phyloP scores from a whole-genome alignment of 2,329 filamentous ascomycete species.

The Sordariomycetes sp. region DNA sequence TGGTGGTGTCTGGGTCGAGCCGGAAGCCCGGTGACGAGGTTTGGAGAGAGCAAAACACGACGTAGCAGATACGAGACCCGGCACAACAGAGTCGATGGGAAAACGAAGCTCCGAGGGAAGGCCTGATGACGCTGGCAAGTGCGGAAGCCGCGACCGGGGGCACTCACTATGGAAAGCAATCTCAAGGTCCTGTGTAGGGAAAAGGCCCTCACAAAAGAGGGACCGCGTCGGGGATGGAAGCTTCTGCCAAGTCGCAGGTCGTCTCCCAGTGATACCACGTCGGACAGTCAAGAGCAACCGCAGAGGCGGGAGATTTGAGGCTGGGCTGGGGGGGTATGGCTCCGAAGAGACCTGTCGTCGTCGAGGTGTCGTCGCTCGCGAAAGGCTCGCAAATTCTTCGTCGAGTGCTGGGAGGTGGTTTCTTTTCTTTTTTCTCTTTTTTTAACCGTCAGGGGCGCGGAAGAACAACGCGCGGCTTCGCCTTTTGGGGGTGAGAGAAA shows the following conservation, averaged over 20 bases:
- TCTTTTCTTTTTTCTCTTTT: no score
- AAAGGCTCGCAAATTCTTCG: background rate
- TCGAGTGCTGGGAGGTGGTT: background rate
- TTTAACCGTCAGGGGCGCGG: background rate
- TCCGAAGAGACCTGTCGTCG: background rate
- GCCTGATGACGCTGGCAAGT: slow-evolving; percentile 8
- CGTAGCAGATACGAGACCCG: background rate
- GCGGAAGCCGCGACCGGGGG: background rate
- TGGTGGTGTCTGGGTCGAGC: background rate
- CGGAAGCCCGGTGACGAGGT: background rate
- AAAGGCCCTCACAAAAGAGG: background rate
- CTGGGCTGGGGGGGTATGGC: background rate
- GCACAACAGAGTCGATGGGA: background rate
- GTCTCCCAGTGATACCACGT: background rate
- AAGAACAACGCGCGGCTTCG: background rate
- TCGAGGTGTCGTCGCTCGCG: background rate
- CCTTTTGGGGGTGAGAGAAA: background rate
- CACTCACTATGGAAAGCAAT: slow-evolving; percentile 5
- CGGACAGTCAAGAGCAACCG: background rate
- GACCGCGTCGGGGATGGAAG: background rate
- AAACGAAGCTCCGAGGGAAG: slow-evolving; percentile 8
- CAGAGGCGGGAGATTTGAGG: background rate
- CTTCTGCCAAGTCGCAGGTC: background rate
- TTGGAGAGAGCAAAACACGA: slow-evolving; percentile 1
- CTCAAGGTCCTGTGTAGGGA: background rate